Percentiles rank a stretch among this genome's conserved stretches.
Conservation (phyloP, 2,329 filamentous ascomycete genomes). For the Monilinia laxa region DNA sequence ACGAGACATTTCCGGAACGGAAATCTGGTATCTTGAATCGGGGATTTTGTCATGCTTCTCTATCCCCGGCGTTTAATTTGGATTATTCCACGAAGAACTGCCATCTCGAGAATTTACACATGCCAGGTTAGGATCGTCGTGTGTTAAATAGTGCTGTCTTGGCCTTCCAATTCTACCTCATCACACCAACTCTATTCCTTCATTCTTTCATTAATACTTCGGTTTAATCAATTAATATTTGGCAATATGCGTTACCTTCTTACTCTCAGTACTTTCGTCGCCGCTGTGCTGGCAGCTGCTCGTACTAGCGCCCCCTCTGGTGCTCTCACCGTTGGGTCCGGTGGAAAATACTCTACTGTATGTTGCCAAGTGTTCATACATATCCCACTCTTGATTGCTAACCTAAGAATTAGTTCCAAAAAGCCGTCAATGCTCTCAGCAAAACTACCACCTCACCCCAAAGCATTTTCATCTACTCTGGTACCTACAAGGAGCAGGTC, state of each 20-base stretch:
- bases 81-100: neutral
- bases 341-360: conserved; percentile 47
- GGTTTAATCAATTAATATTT: conserved; percentile 1
- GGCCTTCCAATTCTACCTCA: neutral
- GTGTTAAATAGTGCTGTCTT: conserved; percentile 10
- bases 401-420: conserved; percentile 43
- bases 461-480: conserved; percentile 55
- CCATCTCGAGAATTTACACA: neutral
- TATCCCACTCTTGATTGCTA: conserved; percentile 2
- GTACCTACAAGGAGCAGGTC: conserved; percentile 59
- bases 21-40: neutral
- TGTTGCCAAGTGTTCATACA: conserved; percentile 16
- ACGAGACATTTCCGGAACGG: conserved; percentile 5
- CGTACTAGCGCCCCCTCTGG: conserved; percentile 49
- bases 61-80: conserved; percentile 2
- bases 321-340: conserved; percentile 47
- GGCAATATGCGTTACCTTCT: conserved; percentile 36
- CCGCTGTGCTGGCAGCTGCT: conserved; percentile 33
- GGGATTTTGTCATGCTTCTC: neutral
- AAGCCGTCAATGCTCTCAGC: conserved; percentile 52
- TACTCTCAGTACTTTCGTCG: conserved; percentile 32
- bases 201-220: neutral
- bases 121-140: too few species aligned
- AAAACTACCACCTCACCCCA: conserved; percentile 48
- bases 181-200: neutral